Conservation (phyloP, 192 early-diverging fungal species). For the Backusella macrospora region DNA sequence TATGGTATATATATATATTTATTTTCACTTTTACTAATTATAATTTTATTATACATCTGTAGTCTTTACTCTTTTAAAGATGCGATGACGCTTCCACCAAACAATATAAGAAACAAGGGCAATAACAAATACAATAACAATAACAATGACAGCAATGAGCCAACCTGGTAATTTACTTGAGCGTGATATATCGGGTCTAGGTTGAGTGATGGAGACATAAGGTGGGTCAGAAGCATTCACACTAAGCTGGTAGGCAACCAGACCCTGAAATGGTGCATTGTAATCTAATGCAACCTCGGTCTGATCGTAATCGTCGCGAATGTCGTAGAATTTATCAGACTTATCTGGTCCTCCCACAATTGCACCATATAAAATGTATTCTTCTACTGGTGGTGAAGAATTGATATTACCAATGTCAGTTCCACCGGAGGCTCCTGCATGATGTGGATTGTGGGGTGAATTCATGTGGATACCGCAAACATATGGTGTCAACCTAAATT, state of each 20-base stretch:
- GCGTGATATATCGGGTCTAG: slow-evolving; percentile 44
- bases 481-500: slow-evolving; percentile 50
- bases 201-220: slow-evolving; percentile 50
- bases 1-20: neutral
- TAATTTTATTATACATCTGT: neutral
- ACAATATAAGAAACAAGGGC: slow-evolving; percentile 11
- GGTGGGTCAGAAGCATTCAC: slow-evolving; percentile 46
- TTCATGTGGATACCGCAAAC: slow-evolving; percentile 61
- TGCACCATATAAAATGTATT: slow-evolving; percentile 55
- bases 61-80: neutral
- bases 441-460: slow-evolving; percentile 59
- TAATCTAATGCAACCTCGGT: slow-evolving; percentile 61
- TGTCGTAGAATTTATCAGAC: slow-evolving; percentile 53
- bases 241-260: slow-evolving; percentile 56
- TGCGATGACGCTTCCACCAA: slow-evolving; percentile 27
- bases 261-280: slow-evolving; percentile 54
- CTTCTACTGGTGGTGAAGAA: slow-evolving; percentile 36
- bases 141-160: slow-evolving; percentile 54
- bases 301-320: slow-evolving; percentile 48
- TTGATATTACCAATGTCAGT: slow-evolving; percentile 43
- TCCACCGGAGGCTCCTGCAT: slow-evolving; percentile 62
- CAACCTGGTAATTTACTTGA: slow-evolving; percentile 41
- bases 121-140: slow-evolving; percentile 44
- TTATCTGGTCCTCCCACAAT: slow-evolving; percentile 63
- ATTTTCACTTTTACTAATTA: neutral